phyloP scores from a whole-genome alignment of 345 rosid genomes.

The Hypericum perforatum region DNA sequence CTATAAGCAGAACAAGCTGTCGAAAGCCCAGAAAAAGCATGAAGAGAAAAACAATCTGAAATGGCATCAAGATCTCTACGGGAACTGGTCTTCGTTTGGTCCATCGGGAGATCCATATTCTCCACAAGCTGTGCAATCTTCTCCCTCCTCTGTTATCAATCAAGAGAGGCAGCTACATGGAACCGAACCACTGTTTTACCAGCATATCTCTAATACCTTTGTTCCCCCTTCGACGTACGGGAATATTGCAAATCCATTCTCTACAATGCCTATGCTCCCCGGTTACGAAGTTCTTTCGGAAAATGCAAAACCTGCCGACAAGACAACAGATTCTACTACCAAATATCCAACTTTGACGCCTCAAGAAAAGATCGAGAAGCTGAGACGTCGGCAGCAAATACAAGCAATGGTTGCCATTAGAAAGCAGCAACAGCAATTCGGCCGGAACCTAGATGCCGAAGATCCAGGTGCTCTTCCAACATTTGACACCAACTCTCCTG shows the following conservation, averaged over 20 bases:
- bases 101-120: conserved; percentile 36
- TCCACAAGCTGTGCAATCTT: conserved; percentile 19
- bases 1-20: conserved; percentile 37
- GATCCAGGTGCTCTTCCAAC: conserved; percentile 39
- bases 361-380: conserved; percentile 82
- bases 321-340: conserved; percentile 19
- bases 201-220: conserved; percentile 36
- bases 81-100: conserved; percentile 34
- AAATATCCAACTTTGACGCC: conserved; percentile 77
- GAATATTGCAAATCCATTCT: conserved; percentile 41
- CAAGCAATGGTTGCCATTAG: conserved; percentile 95
- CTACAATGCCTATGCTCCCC: conserved; percentile 38
- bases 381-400: conserved; percentile 89
- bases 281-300: conserved; percentile 40
- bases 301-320: conserved; percentile 27
- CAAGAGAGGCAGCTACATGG: conserved; percentile 43
- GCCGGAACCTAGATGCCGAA: conserved; percentile 32
- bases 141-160: conserved; percentile 31
- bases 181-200: conserved; percentile 39
- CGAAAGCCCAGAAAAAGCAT: conserved; percentile 29
- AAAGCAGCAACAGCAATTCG: conserved; percentile 69
- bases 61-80: conserved; percentile 27
- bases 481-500: conserved; percentile 42
- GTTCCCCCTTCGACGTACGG: conserved; percentile 39
- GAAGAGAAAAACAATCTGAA: conserved; percentile 35